These are phyloP conservation scores for Cytospora chrysosperma DNA, from an alignment of 2,329 filamentous ascomycete genomes.

Conservation along the genomic window DNA sequence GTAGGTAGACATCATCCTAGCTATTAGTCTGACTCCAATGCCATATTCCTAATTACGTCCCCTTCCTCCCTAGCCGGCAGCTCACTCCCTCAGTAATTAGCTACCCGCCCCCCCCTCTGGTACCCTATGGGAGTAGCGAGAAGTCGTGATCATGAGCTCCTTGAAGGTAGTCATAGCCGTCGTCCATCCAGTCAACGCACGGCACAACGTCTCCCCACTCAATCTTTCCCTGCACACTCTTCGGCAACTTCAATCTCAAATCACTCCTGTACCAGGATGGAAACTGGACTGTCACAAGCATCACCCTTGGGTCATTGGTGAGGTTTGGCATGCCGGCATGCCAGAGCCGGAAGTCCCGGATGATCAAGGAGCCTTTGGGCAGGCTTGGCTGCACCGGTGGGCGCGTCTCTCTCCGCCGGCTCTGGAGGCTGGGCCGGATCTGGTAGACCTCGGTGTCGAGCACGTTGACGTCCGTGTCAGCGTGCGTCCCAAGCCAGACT, in stretches of 20 bases:
- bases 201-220: slow-evolving; percentile 37
- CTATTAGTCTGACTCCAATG: too few relatives aligned
- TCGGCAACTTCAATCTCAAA: slow-evolving; percentile 35
- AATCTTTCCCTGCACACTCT: slow-evolving; percentile 31
- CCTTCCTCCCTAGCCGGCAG: too few relatives aligned
- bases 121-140: slow-evolving; percentile 27
- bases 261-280: slow-evolving; percentile 38
- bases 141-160: slow-evolving; percentile 38
- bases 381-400: slow-evolving; percentile 41
- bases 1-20: too few relatives aligned
- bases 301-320: slow-evolving; percentile 41
- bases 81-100: too few relatives aligned
- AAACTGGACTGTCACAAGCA: slow-evolving; percentile 41
- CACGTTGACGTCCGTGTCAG: slow-evolving; percentile 35
- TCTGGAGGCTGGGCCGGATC: slow-evolving; percentile 35
- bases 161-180: slow-evolving; percentile 38
- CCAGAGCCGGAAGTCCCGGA: slow-evolving; percentile 49
- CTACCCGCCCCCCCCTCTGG: too few relatives aligned
- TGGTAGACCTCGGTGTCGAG: slow-evolving; percentile 27
- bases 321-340: slow-evolving; percentile 51
- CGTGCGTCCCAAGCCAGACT: slow-evolving; percentile 50
- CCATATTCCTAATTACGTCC: too few relatives aligned
- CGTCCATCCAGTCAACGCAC: slow-evolving; percentile 37
- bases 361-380: slow-evolving; percentile 43
- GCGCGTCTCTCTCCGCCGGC: slow-evolving; percentile 32